Percentiles rank a stretch among this genome's conserved stretches.
These are phyloP conservation scores for Wickerhamiella galacta DNA, from an alignment of 805 yeast species.

Conservation along the genomic window DNA sequence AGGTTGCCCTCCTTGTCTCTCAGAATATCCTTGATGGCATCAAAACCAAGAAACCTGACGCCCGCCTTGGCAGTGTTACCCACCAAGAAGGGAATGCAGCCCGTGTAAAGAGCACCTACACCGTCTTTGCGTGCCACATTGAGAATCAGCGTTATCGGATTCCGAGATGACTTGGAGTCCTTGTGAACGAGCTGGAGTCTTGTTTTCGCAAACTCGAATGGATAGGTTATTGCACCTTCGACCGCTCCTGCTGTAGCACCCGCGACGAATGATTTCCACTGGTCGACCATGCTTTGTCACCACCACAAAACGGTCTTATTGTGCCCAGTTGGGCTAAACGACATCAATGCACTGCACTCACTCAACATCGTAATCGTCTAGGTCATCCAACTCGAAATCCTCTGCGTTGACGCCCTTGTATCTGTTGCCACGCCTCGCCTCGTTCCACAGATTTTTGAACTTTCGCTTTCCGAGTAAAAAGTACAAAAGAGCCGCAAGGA, in stretches of 20 bases:
- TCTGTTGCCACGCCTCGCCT: constrained; percentile 8
- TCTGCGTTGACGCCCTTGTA: constrained; percentile 5
- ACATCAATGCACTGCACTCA: background rate
- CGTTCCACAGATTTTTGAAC: constrained; percentile 12
- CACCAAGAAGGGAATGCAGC: constrained; percentile 90
- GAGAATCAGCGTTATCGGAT: constrained; percentile 68
- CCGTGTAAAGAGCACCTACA: constrained; percentile 62
- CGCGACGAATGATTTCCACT: constrained; percentile 27
- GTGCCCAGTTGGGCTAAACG: too few species aligned
- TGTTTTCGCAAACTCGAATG: constrained; percentile 94
- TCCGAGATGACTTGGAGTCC: constrained; percentile 36
- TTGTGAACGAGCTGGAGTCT: constrained; percentile 51
- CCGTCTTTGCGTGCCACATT: constrained; percentile 69
- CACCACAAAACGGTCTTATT: too few species aligned
- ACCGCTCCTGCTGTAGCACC: constrained; percentile 31
- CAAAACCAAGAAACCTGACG: constrained; percentile 88
- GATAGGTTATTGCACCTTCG: constrained; percentile 84
- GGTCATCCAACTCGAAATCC: constrained; percentile 15
- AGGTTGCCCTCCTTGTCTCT: constrained; percentile 75
- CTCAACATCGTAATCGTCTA: constrained; percentile 10
- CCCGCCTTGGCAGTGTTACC: constrained; percentile 95
- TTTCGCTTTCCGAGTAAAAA: constrained; percentile 23
- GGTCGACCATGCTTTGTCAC: constrained; percentile 1
- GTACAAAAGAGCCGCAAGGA: constrained; percentile 20
- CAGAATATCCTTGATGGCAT: constrained; percentile 58